A percentile compares a stretch with the other conserved stretches of the same genome.
These are phyloP conservation scores for Candida schatavii DNA, from an alignment of 805 yeast genomes.

Conservation along the genomic window DNA sequence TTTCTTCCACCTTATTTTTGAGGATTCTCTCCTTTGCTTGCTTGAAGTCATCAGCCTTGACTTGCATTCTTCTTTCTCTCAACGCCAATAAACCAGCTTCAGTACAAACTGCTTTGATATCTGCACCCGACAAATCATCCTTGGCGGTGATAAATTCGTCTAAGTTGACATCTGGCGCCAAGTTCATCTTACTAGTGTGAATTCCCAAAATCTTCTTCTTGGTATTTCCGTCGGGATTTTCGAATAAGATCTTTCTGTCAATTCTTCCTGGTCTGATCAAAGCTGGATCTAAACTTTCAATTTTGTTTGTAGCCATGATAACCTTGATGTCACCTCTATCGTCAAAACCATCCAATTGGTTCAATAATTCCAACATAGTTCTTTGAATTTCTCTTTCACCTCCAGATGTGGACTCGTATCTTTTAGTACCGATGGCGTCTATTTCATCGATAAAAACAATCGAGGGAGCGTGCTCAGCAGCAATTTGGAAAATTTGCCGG, in stretches of 20 bases:
- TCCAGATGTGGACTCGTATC: slow-evolving; percentile 95
- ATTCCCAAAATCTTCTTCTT: slow-evolving; percentile 89
- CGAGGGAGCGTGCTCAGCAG: slow-evolving; percentile 97
- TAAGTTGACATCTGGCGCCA: slow-evolving; percentile 81
- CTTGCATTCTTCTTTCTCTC: slow-evolving; percentile 97
- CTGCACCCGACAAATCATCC: slow-evolving; percentile 96
- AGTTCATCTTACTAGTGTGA: slow-evolving; percentile 91
- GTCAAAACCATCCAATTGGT: slow-evolving; percentile 95
- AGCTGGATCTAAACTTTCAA: slow-evolving; percentile 93
- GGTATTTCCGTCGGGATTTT: slow-evolving; percentile 90
- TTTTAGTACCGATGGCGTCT: slow-evolving; percentile 98
- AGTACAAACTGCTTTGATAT: slow-evolving; percentile 95
- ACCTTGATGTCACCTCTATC: slow-evolving; percentile 97
- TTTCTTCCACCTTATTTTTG: slow-evolving; percentile 96
- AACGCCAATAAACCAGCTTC: slow-evolving; percentile 95
- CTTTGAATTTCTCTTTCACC: slow-evolving; percentile 98
- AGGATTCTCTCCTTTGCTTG: slow-evolving; percentile 92
- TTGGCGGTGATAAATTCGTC: slow-evolving; percentile 86
- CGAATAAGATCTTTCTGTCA: slow-evolving; percentile 92
- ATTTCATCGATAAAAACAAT: slow-evolving; percentile 98
- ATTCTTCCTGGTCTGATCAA: slow-evolving; percentile 96
- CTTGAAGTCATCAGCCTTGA: slow-evolving; percentile 88
- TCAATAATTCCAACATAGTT: slow-evolving; percentile 93
- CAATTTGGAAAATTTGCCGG: slow-evolving; percentile 92
- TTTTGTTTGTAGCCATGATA: slow-evolving; percentile 96